These are phyloP conservation scores for Elongisporangium anandrum DNA, from an alignment of 352 stramenopile genomes.

Conservation along the genomic window DNA sequence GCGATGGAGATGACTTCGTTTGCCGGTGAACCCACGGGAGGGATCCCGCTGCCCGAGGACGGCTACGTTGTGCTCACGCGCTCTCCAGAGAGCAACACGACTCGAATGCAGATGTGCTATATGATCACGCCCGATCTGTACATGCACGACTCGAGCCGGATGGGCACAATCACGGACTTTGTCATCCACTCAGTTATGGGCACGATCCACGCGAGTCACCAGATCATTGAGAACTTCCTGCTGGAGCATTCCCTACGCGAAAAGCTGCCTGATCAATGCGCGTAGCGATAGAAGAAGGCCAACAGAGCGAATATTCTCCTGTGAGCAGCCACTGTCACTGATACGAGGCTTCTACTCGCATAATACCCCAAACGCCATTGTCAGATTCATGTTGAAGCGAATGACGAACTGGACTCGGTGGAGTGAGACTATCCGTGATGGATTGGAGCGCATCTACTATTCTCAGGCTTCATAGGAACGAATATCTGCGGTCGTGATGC, in stretches of 20 bases:
- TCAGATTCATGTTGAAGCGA: no score
- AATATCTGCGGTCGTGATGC: no score
- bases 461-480: no score
- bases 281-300: not conserved
- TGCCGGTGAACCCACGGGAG: not conserved
- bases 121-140: conserved; percentile 34
- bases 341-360: no score
- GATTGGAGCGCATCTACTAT: no score
- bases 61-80: conserved; percentile 5
- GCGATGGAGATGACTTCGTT: conserved; percentile 22
- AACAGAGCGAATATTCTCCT: no score
- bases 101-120: conserved; percentile 8
- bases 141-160: conserved; percentile 46
- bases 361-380: no score
- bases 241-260: conserved; percentile 25
- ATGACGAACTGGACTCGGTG: no score
- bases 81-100: not conserved
- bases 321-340: no score
- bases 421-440: no score
- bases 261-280: not conserved
- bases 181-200: conserved; percentile 25
- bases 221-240: conserved; percentile 49
- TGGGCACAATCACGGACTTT: conserved; percentile 34
- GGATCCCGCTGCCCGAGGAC: not conserved
- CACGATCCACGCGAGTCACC: conserved; percentile 33